Conservation (phyloP, 352 stramenopile species). For the Pythium folliculosum region DNA sequence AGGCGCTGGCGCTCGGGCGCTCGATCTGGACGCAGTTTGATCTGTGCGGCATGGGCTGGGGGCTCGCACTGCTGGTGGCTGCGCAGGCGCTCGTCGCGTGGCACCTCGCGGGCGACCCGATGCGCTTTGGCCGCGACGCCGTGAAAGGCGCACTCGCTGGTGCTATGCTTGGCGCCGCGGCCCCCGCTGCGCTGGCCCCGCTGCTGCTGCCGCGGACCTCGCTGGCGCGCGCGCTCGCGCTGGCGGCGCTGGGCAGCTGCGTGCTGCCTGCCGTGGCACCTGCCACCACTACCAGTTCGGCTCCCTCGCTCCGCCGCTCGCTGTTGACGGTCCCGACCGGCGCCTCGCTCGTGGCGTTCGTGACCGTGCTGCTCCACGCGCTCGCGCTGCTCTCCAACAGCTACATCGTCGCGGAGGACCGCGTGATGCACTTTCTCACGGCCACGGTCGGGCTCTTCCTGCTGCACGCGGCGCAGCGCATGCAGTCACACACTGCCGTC, state of each 20-base stretch:
- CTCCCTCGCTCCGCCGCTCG: background rate
- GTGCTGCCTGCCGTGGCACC: background rate
- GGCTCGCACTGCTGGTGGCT: conserved; percentile 43
- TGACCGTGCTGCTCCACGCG: conserved; percentile 60
- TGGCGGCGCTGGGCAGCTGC: conserved; percentile 4
- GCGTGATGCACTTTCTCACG: conserved; percentile 72
- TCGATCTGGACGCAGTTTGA: conserved; percentile 90
- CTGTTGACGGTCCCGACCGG: background rate
- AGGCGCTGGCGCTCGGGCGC: conserved; percentile 63
- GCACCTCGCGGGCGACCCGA: conserved; percentile 10
- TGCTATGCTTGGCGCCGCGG: background rate
- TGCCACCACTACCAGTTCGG: background rate
- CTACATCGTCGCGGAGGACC: conserved; percentile 80
- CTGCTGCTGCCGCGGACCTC: background rate
- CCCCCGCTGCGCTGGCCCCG: background rate
- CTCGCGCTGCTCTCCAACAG: conserved; percentile 81
- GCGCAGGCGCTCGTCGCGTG: conserved; percentile 28
- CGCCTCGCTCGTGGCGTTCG: conserved; percentile 31
- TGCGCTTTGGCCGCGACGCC: background rate
- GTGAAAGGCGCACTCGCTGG: background rate
- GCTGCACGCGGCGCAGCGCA: conserved; percentile 33
- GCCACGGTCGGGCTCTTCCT: conserved; percentile 53
- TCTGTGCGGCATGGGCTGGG: conserved; percentile 73
- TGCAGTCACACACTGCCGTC: background rate
- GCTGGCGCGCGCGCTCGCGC: background rate